Conservation (phyloP, 306 rosid genomes). For the Glycyrrhiza uralensis region DNA sequence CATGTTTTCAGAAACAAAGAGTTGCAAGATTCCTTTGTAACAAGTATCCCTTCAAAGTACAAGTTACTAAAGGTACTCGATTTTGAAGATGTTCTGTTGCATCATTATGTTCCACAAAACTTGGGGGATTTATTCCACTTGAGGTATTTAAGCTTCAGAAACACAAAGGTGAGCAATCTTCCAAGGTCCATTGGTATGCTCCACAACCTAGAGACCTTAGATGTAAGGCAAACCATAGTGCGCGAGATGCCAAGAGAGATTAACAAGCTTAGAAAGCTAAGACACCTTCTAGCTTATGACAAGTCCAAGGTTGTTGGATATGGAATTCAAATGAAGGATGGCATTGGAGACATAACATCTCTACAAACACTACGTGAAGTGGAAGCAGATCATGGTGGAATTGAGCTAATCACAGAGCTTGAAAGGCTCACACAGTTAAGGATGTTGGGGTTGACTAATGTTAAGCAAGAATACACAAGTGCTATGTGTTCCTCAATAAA, state of each 20-base stretch:
- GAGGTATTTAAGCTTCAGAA: constrained; percentile 13
- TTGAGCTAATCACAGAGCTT: not conserved
- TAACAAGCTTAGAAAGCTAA: constrained; percentile 1
- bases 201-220: constrained; percentile 21
- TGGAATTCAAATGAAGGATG: not conserved
- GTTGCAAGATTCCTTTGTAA: not conserved
- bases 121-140: not conserved
- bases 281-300: not conserved
- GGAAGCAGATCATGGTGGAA: not conserved
- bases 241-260: not conserved
- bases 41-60: not conserved
- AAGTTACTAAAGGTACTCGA: not conserved
- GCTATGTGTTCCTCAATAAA: not conserved
- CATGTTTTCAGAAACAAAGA: not conserved
- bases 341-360: not conserved
- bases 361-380: not conserved
- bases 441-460: not conserved
- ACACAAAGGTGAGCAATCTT: not conserved
- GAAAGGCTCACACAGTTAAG: not conserved
- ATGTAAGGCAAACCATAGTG: not conserved
- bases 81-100: not conserved
- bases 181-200: constrained; percentile 13
- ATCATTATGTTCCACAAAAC: not conserved
- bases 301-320: not conserved
- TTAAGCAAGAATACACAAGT: not conserved